Base-by-base conservation (phyloP, 2,329 filamentous ascomycete genomes). In the Aspergillus sp. region DNA sequence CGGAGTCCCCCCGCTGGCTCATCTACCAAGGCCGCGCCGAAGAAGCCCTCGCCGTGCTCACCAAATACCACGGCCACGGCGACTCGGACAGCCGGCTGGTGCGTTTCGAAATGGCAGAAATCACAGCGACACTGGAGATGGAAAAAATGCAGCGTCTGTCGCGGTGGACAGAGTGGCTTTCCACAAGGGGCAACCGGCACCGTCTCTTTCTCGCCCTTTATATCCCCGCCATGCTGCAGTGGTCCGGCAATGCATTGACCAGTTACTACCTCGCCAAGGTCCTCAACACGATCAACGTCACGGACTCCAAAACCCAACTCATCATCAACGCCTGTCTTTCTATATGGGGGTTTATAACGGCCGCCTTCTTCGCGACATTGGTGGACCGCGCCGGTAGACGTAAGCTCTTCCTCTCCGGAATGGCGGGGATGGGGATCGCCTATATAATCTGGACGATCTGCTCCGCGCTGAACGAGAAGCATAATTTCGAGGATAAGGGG, bases 211-310 rank as follows among this genome's bases (percentile, higher is more conserved):
- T 63, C 7, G 55, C 57, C 1, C 34, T 62, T 8, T 63, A 58
- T 18, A 62, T 64, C 22, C 54, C 59, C 11, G 56, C 58, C 15
- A 56, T 56, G 53, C 47, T 56, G 22, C 72, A 62, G 57, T 68
- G 67, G 65, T 65, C 60, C 51, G 68, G 68, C 9, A 71, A 69
- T 34, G 67, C 66, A 30, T 41, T 67, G 4, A 63, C 79, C 8
- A 85, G 84, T 55, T 86, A 86, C 65, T 82, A 86, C 67, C 77
- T 83, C 9, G 76, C 74, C 8, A 77, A 79, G 55, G 79, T 84
- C 20, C 74, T 85, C 52, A 72, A 80, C 49, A 80, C 80, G 2
- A 81, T 81, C 38, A 82, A 83, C 17, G 76, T 80, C 64, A 76
- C 67, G 3, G 64, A 76, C 17, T 77, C 80, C 68, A 71, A 51